Evolutionary conservation across 129 eudicot genomes (phyloP).

Genomic region (Flaveria brownii): DNA sequence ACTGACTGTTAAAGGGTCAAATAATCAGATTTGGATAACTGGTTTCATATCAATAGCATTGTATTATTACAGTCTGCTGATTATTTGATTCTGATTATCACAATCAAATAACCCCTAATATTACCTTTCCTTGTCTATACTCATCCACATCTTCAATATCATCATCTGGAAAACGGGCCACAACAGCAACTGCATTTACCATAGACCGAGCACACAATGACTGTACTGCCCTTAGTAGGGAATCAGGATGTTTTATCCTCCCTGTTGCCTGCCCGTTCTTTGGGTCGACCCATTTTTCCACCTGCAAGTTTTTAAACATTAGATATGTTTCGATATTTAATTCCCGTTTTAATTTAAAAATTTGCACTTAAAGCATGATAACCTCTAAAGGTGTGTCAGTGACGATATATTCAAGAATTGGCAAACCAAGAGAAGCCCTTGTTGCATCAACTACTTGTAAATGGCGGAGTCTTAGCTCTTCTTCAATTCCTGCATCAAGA

Average conservation of each 20-base stretch:
- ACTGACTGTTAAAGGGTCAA: neutral
- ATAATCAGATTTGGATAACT: neutral
- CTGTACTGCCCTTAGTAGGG: slow-evolving; percentile 77
- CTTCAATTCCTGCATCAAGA: slow-evolving; percentile 94
- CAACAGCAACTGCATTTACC: slow-evolving; percentile 90
- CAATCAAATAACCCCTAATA: neutral
- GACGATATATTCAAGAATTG: slow-evolving; percentile 72
- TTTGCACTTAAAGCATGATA: neutral
- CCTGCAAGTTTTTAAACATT: slow-evolving; percentile 43
- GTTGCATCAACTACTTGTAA: slow-evolving; percentile 94
- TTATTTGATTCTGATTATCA: neutral
- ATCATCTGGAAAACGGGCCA: slow-evolving; percentile 96
- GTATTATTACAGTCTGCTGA: neutral
- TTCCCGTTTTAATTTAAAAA: neutral
- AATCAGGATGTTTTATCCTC: slow-evolving; percentile 79
- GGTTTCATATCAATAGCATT: neutral
- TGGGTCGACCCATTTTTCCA: slow-evolving; percentile 81
- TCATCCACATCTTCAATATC: slow-evolving; percentile 68
- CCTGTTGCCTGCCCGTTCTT: slow-evolving; percentile 87
- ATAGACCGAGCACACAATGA: slow-evolving; percentile 46
- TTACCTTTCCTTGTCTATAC: slow-evolving; percentile 88
- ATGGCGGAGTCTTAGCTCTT: slow-evolving; percentile 76
- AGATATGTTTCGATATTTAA: neutral
- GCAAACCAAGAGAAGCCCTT: slow-evolving; percentile 96
- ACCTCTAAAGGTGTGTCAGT: slow-evolving; percentile 85